A percentile compares a stretch with the other conserved stretches of the same genome.
Evolutionary conservation across 495 filamentous ascomycete genomes (phyloP).

Genomic region (Aspergillus egyptiacus): DNA sequence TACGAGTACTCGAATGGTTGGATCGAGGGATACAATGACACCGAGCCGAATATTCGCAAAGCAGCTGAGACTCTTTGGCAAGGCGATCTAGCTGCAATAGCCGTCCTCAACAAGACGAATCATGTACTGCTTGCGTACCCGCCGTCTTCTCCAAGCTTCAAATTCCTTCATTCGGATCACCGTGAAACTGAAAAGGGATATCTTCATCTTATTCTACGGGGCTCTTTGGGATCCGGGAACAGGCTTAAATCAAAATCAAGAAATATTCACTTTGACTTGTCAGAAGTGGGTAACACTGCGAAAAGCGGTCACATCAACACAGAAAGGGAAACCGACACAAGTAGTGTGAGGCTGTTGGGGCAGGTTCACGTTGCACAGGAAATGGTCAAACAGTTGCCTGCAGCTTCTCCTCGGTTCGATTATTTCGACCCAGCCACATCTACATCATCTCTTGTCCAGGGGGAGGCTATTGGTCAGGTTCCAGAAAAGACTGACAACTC

Average conservation of each 20-base stretch:
- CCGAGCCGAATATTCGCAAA: conserved; percentile 22
- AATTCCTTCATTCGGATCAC: conserved; percentile 10
- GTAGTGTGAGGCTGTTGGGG: neutral
- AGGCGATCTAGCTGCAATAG: conserved; percentile 25
- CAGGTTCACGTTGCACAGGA: neutral
- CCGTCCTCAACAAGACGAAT: conserved; percentile 5
- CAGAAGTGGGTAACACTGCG: neutral
- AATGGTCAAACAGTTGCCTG: neutral
- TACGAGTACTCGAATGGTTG: conserved; percentile 24
- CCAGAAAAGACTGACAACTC: neutral
- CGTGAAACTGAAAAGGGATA: conserved; percentile 5
- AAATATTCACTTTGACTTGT: neutral
- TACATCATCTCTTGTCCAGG: neutral
- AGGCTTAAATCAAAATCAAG: neutral
- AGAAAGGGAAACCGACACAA: neutral
- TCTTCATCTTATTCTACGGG: conserved; percentile 24
- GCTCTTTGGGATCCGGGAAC: conserved; percentile 8
- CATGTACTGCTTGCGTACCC: conserved; percentile 28
- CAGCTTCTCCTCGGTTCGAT: neutral
- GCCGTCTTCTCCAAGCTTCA: conserved; percentile 19
- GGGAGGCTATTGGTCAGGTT: neutral
- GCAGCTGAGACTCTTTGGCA: conserved; percentile 24
- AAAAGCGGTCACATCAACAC: neutral
- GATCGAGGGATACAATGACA: conserved; percentile 34
- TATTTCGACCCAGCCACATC: neutral